Evolutionary conservation across 1,284 basidiomycete species (phyloP).

Genomic region (Ceratobasidium sp.): DNA sequence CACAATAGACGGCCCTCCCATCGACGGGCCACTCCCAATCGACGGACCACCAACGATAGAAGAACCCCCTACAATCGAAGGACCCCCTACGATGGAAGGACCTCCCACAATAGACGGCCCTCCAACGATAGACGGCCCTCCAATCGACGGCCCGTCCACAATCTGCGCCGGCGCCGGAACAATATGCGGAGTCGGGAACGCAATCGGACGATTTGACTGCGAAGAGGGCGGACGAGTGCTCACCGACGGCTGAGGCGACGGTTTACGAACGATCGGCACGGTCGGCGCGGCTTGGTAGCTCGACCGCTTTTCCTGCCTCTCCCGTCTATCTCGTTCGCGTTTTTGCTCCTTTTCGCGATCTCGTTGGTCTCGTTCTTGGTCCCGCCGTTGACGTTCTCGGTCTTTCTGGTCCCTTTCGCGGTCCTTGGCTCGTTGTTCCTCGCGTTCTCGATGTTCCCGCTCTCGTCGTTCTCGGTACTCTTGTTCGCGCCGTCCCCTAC

Average conservation of each 20-base stretch:
- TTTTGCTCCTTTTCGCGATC: slow-evolving; percentile 3
- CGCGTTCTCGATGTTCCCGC: slow-evolving; percentile 22
- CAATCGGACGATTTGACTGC: slow-evolving; percentile 18
- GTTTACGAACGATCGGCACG: slow-evolving; percentile 30
- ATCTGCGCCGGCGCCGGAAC: neutral
- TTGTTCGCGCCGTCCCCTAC: neutral
- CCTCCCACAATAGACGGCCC: neutral
- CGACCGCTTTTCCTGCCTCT: slow-evolving; percentile 1
- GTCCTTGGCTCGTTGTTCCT: slow-evolving; percentile 13
- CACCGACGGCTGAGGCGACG: slow-evolving; percentile 13
- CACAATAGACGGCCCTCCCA: neutral
- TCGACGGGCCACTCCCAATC: neutral
- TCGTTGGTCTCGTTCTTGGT: slow-evolving; percentile 6
- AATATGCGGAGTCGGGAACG: slow-evolving; percentile 28
- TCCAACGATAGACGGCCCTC: slow-evolving; percentile 7
- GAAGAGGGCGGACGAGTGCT: neutral
- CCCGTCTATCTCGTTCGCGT: slow-evolving; percentile 9
- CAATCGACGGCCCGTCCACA: slow-evolving; percentile 9
- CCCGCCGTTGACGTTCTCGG: neutral
- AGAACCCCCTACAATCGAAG: slow-evolving; percentile 3
- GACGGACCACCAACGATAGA: slow-evolving; percentile 15
- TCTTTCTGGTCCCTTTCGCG: neutral
- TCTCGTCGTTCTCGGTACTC: slow-evolving; percentile 33
- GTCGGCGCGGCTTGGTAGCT: slow-evolving; percentile 23
- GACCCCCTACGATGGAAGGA: slow-evolving; percentile 13